phyloP scores from a whole-genome alignment of 2,329 filamentous ascomycete species.

The Fusarium sp. region DNA sequence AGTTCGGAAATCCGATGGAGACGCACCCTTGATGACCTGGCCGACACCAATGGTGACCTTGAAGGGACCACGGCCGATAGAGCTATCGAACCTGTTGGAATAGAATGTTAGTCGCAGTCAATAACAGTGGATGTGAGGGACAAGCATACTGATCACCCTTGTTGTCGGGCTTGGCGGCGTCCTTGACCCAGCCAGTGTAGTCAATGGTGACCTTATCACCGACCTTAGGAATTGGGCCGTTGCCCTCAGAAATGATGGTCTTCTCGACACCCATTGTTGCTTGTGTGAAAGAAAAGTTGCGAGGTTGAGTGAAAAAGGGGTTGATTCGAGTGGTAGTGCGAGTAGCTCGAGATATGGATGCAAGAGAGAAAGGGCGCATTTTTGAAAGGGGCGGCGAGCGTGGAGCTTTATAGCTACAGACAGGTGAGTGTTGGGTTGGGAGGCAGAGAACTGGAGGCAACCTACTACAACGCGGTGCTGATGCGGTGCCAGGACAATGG shows the following conservation, averaged over 20 bases:
- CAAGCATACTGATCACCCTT: constrained; percentile 79
- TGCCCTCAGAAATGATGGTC: constrained; percentile 72
- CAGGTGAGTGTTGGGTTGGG: constrained; percentile 3
- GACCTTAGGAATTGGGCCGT: constrained; percentile 68
- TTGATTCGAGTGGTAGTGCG: constrained; percentile 38
- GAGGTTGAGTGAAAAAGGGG: constrained; percentile 35
- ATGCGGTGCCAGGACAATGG: constrained; percentile 33
- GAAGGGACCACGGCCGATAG: constrained; percentile 82
- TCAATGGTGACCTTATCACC: constrained; percentile 87
- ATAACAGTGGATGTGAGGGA: neutral
- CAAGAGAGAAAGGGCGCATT: constrained; percentile 41
- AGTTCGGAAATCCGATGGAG: constrained; percentile 30
- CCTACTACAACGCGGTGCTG: constrained; percentile 18
- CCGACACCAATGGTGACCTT: constrained; percentile 83
- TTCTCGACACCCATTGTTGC: constrained; percentile 80
- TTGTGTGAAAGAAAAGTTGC: constrained; percentile 42
- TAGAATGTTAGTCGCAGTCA: constrained; percentile 19
- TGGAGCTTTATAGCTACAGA: constrained; percentile 38
- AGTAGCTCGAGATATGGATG: constrained; percentile 38
- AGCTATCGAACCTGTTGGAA: constrained; percentile 85
- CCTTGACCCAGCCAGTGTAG: constrained; percentile 90
- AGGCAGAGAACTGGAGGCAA: constrained; percentile 12
- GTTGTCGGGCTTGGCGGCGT: constrained; percentile 69
- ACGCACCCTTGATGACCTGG: constrained; percentile 84
- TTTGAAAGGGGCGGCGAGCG: constrained; percentile 29